Base-by-base conservation (phyloP, 2,329 filamentous ascomycete genomes). In the Chrysosphaeria jannelii region DNA sequence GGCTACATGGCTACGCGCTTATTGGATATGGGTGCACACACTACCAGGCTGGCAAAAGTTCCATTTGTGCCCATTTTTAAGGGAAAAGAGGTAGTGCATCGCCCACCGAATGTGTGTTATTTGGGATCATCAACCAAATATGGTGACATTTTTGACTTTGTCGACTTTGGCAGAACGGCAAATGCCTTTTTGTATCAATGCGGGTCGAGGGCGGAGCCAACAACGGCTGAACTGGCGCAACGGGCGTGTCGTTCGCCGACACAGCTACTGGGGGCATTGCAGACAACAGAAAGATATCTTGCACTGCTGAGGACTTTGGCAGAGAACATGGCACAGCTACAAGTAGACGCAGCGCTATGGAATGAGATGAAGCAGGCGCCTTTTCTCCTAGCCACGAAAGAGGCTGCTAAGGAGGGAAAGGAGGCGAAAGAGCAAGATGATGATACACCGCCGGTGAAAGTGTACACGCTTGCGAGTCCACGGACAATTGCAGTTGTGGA, bases 81-180 rank as follows among this genome's bases (percentile, higher is more conserved):
- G 12, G 8, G 15, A 8, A 5, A 35, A 20, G 36, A 36, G 22
- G 34, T 58, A 21, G 46, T 51, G 32, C 54, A 63, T 33, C 52
- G 78, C 21, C 53, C 59, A 10, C 81, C 85, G 5, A 57, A 55
- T 21, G 53, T 64, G 19, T 78, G 70, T 30, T 97, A 90, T 39
- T 52, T 97, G 3, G 85, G 85, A 6, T 66, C 32, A 14, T 63
- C 56, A 5, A 40, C 46, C 3, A 53, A 51, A 6, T 97, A 88
- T 35, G 70, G 63, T 8, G 72, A 89, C 15, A 88, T 97, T 15
- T 90, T 97, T 33, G 78, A 93, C 39, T 97, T 91, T 42, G 79
- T 93, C 9, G 74, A 93, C 39, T 97, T 91, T 45, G 78, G 81
- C 0, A 48, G 55, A 16, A 66, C 81, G 38, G 81, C 75, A 3